Evolutionary conservation across 176 grass and related monocot species (phyloP), one percentile per base, ranked within the genome.

Genomic region (Alopecurus myosuroides): DNA sequence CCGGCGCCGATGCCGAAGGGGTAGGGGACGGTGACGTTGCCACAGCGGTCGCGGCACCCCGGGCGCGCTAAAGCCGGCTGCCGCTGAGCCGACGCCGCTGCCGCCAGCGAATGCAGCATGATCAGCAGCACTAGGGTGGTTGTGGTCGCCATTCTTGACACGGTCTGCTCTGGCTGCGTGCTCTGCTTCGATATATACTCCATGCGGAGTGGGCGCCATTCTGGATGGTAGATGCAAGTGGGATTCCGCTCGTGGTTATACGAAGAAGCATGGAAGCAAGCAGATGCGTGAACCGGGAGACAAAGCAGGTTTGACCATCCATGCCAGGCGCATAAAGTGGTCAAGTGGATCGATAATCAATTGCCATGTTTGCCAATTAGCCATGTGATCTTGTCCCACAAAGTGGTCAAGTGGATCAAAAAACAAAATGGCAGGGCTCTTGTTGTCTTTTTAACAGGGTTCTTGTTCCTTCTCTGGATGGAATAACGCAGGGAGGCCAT

Each of bases 1-100:
- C 44, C 9, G 3, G 72, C 53, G 36, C 79, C 76, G 12, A 95
- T 86, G 76, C 88, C 94, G 37, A 91, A 93, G 0, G 90, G 94
- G 80, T 93, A 93, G 12, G 90, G 90, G 15, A 95, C 2, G 55
- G 34, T 85, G 35, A 87, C 66, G 81, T 87, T 50, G 25, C 88
- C 94, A 49, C 90, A 91, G 37, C 61, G 90, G 55, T 68, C 66
- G 19, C 4, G 63, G 57, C 88, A 92, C 13, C 80, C 90, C 13
- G 79, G 84, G 11, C 71, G 88, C 1, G 89, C 77, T 11, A 79
- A 18, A 1, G 53, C 48, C 45, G 20, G 1, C 1, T 1, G 52
- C 4, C 3, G 41, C 37, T 86, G 50, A 35, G 84, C 49, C 45
- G 35, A 69, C 9, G 65, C 50, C 28, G 64, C 20, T 20, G 76